Base-by-base conservation (phyloP, 148 eudicot genomes). In the Chenopodium suecicum region DNA sequence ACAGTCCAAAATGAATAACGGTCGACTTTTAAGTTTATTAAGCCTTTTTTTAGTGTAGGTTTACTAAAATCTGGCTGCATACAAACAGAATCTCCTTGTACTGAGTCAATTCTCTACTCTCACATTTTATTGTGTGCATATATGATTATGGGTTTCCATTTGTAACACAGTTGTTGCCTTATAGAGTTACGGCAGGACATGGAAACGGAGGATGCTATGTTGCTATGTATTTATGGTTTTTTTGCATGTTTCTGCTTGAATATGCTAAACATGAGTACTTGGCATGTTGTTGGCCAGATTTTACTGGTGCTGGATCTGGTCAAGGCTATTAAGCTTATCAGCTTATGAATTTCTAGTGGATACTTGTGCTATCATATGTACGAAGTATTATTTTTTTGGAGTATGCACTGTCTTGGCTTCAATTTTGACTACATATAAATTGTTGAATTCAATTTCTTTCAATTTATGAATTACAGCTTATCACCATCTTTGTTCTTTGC, bases 401-500 rank as follows among this genome's bases (percentile, higher is more conserved):
- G 44, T 56, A 65, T 74, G 37, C 63, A 73, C 56, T 17, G 47
- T 60, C 50, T 32, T 76, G 41, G 62, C 66, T 6, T 73, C 19
- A 7, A 20, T 74, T 19, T 47, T 44, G 52, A 41, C 46, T n/a
- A 17, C 9, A 52, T n/a, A 25, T 50, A 19, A 20, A 46, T 46
- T 56, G 23, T 29, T 74, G 44, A 22, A 75, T 79, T 23, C 37
- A 70, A 62, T 25, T 74, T 74, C 31, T 50, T 77, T 46, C 13
- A 32, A 41, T 41, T 41, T 34, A n/a, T 22, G 11, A 29, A 29
- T 56, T 74, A 19, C 20, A 8, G 69, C 72, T 77, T 60, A 62
- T 13, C 9, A 25, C 52, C 80, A 58, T 34, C 48, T 75, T 76
- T 31, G 72, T 83, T 72, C 68, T 60, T 44, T 72, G 41, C 71